phyloP scores from a whole-genome alignment of 2,329 filamentous ascomycete species.

The Aspergillus sp. region DNA sequence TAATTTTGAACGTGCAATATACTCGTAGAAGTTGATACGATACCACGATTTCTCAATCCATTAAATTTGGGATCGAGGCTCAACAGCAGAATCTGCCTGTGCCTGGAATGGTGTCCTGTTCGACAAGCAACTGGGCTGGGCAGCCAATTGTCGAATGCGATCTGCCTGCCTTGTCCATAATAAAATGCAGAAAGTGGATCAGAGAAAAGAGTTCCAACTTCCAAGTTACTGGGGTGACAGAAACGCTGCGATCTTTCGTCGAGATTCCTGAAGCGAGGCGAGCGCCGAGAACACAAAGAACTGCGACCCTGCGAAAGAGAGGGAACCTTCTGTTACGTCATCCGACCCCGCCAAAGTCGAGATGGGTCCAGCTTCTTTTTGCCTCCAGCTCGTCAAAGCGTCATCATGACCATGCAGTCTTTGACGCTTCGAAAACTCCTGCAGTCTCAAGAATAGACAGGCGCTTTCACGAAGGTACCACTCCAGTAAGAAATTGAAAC shows the following conservation, averaged over 20 bases:
- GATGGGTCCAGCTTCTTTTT: neutral
- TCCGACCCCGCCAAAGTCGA: neutral
- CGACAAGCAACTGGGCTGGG: too few relatives aligned
- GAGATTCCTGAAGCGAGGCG: neutral
- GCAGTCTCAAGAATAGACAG: neutral
- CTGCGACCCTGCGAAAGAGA: neutral
- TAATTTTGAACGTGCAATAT: too few relatives aligned
- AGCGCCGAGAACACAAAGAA: neutral
- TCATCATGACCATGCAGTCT: neutral
- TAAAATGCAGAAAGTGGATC: too few relatives aligned
- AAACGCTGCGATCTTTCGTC: neutral
- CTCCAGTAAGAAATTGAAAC: neutral
- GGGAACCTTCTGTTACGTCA: neutral
- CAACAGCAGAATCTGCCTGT: neutral
- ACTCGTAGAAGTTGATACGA: too few relatives aligned
- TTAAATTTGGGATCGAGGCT: neutral
- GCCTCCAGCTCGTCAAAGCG: neutral
- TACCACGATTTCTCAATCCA: too few relatives aligned
- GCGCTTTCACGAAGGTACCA: neutral
- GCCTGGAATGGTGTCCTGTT: too few relatives aligned
- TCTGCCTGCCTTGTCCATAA: too few relatives aligned
- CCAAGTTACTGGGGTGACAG: neutral
- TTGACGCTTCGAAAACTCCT: neutral
- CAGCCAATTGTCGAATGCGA: too few relatives aligned
- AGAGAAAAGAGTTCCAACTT: too few relatives aligned